These are phyloP conservation scores for Exophiala calicioides DNA, from an alignment of 2,329 filamentous ascomycete genomes.

Conservation along the genomic window DNA sequence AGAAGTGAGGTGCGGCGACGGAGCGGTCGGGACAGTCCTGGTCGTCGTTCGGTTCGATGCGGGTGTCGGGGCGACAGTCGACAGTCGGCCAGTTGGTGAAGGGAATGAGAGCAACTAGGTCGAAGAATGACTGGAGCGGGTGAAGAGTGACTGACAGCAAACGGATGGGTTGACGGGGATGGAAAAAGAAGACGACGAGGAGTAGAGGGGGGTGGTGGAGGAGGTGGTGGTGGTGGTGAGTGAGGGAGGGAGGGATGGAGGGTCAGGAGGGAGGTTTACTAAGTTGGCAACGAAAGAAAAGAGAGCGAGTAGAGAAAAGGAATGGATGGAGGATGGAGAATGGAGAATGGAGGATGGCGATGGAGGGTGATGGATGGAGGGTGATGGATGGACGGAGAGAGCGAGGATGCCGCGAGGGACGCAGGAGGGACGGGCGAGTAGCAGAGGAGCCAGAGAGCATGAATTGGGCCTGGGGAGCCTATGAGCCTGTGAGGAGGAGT, in stretches of 20 bases:
- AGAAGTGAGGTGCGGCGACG: conserved; percentile 11
- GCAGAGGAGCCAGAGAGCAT: too few species aligned
- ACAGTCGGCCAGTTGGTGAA: too few species aligned
- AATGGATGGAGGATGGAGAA: conserved; percentile 2
- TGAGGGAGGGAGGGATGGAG: conserved; percentile 3
- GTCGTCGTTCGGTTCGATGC: too few species aligned
- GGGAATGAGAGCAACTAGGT: conserved; percentile 16
- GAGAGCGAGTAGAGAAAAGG: conserved; percentile 1
- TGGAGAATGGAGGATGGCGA: conserved; percentile 1
- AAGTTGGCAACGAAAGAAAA: background rate
- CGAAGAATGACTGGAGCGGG: conserved; percentile 9
- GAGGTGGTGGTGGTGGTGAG: conserved; percentile 5
- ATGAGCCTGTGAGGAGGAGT: too few species aligned
- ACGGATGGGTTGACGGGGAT: conserved; percentile 5
- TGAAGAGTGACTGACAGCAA: conserved; percentile 15
- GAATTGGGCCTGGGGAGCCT: too few species aligned
- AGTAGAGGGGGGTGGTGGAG: background rate
- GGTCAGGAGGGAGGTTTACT: background rate
- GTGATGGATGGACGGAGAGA: too few species aligned
- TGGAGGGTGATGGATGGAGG: background rate
- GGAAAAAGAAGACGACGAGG: conserved; percentile 9
- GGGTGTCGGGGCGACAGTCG: too few species aligned
- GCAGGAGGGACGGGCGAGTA: too few species aligned
- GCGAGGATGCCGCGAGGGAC: too few species aligned
- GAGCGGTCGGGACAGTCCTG: too few species aligned